These are phyloP conservation scores for Orbilia oligospora DNA, from an alignment of 2,329 filamentous ascomycete species.

Conservation along the genomic window DNA sequence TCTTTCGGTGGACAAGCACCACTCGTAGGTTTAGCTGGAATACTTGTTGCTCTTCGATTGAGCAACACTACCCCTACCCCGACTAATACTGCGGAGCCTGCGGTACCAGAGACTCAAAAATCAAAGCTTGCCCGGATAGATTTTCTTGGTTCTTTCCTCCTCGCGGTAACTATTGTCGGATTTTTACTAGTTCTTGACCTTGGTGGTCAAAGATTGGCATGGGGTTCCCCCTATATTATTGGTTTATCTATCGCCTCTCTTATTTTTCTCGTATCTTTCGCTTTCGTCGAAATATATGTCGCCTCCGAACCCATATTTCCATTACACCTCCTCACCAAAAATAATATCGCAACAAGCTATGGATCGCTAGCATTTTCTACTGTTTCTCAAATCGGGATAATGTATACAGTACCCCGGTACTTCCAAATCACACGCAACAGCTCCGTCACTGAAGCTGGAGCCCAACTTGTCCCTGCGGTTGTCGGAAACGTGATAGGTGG, in stretches of 20 bases:
- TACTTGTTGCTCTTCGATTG: slow-evolving; percentile 67
- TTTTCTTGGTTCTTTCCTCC: slow-evolving; percentile 47
- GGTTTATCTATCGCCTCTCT: slow-evolving; percentile 21
- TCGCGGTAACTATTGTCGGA: slow-evolving; percentile 60
- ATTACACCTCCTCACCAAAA: slow-evolving; percentile 71
- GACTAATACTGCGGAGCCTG: neutral
- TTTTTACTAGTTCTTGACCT: slow-evolving; percentile 63
- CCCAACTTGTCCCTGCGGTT: slow-evolving; percentile 78
- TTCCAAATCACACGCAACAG: slow-evolving; percentile 76
- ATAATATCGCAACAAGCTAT: slow-evolving; percentile 72
- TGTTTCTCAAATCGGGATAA: slow-evolving; percentile 68
- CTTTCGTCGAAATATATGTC: slow-evolving; percentile 67
- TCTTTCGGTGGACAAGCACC: slow-evolving; percentile 74
- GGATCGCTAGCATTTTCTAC: slow-evolving; percentile 68
- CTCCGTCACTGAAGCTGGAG: slow-evolving; percentile 73
- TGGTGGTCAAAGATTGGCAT: slow-evolving; percentile 51
- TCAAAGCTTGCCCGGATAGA: slow-evolving; percentile 54
- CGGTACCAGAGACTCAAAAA: slow-evolving; percentile 10
- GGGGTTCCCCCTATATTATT: slow-evolving; percentile 44
- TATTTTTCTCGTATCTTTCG: slow-evolving; percentile 36
- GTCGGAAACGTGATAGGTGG: slow-evolving; percentile 77
- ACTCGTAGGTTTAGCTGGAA: slow-evolving; percentile 71
- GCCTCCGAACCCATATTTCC: slow-evolving; percentile 74
- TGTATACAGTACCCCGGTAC: slow-evolving; percentile 78
- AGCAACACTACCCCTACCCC: slow-evolving; percentile 17